Evolutionary conservation across 2,329 filamentous ascomycete genomes (phyloP).

Genomic region (Aotearoamyces nothofagi): DNA sequence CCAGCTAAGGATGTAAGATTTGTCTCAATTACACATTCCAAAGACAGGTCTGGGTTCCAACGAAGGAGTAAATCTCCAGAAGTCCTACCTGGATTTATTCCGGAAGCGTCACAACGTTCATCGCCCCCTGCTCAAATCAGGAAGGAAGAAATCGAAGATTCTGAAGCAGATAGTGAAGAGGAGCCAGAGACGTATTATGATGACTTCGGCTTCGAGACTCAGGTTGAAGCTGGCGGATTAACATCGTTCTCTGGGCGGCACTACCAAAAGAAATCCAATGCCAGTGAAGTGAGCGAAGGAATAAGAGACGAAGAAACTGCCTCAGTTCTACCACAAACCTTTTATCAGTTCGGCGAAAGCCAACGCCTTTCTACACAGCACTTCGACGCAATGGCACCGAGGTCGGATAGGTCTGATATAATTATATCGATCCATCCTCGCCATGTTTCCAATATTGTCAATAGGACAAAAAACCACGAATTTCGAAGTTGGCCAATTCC

Average conservation of each 20-base stretch:
- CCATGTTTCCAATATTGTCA: slow-evolving; percentile 31
- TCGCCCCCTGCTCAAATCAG: neutral
- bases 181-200: slow-evolving; percentile 15
- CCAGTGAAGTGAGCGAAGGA: neutral
- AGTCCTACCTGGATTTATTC: too few species aligned
- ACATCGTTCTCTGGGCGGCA: neutral
- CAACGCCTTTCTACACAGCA: slow-evolving; percentile 35
- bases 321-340: neutral
- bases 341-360: slow-evolving; percentile 20
- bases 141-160: slow-evolving; percentile 16
- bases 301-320: slow-evolving; percentile 1
- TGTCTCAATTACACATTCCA: neutral
- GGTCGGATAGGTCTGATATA: slow-evolving; percentile 35
- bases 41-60: too few species aligned
- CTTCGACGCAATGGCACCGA: slow-evolving; percentile 30
- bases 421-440: slow-evolving; percentile 33
- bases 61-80: too few species aligned
- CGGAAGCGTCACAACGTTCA: neutral
- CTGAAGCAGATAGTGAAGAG: slow-evolving; percentile 9
- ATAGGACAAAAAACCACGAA: slow-evolving; percentile 36
- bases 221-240: neutral
- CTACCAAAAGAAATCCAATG: too few species aligned
- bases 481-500: slow-evolving; percentile 41
- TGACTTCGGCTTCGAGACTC: slow-evolving; percentile 13
- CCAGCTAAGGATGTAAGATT: slow-evolving; percentile 16